Conservation (phyloP, 1,284 basidiomycete genomes). For the Ganoderma resinaceum region DNA sequence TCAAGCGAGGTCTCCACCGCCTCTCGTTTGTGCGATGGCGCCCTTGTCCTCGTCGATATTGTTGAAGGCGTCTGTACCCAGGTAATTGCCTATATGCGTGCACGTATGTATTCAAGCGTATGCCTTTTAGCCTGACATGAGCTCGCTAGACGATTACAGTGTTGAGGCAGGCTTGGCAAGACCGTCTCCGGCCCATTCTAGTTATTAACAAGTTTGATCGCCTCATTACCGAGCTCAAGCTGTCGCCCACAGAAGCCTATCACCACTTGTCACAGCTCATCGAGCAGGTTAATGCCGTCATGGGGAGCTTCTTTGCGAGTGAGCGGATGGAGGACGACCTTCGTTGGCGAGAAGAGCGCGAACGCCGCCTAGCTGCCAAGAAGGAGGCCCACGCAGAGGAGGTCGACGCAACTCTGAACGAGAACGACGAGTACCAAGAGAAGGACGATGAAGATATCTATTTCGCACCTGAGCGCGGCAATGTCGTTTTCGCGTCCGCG, state of each 20-base stretch:
- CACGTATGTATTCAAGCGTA: background rate
- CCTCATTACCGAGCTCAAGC: slow-evolving; percentile 92
- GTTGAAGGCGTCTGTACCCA: slow-evolving; percentile 99
- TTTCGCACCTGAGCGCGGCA: slow-evolving; percentile 95
- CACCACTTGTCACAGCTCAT: slow-evolving; percentile 93
- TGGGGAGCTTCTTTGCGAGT: slow-evolving; percentile 95
- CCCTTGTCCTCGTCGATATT: slow-evolving; percentile 96
- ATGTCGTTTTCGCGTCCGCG: slow-evolving; percentile 97
- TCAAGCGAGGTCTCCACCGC: slow-evolving; percentile 97
- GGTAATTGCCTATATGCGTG: slow-evolving; percentile 52
- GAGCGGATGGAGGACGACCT: slow-evolving; percentile 98
- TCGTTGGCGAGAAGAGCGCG: slow-evolving; percentile 92
- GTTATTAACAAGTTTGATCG: slow-evolving; percentile 99
- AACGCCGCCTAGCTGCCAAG: slow-evolving; percentile 79
- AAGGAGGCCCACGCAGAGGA: slow-evolving; percentile 75
- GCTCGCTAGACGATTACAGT: slow-evolving; percentile 87
- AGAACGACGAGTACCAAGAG: slow-evolving; percentile 81
- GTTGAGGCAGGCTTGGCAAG: slow-evolving; percentile 93
- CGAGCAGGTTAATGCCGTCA: slow-evolving; percentile 98
- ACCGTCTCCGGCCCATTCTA: slow-evolving; percentile 89
- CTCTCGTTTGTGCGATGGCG: slow-evolving; percentile 93
- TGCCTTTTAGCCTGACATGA: background rate
- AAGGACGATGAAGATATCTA: slow-evolving; percentile 98
- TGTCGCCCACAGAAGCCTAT: slow-evolving; percentile 93
- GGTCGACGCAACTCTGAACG: slow-evolving; percentile 63